Evolutionary conservation across 345 rosid genomes (phyloP).

Genomic region (Litchi chinensis): DNA sequence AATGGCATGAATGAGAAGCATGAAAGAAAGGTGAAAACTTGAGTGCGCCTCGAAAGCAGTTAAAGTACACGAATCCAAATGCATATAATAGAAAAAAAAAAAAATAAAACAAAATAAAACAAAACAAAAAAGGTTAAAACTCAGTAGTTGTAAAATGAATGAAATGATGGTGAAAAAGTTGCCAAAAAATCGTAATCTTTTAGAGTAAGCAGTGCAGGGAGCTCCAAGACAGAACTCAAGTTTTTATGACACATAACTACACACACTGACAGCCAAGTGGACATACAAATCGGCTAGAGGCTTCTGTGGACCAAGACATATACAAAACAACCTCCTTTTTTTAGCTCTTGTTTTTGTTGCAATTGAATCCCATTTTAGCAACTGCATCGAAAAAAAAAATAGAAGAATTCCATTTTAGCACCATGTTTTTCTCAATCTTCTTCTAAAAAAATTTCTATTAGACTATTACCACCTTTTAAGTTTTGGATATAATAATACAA

Average conservation of each 20-base stretch:
- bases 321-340: neutral
- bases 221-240: conserved; percentile 21
- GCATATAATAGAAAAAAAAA: neutral
- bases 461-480: too few species aligned
- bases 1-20: neutral
- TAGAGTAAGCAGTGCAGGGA: neutral
- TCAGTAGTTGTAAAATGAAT: neutral
- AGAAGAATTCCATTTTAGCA: too few species aligned
- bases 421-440: too few species aligned
- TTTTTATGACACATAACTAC: conserved; percentile 7
- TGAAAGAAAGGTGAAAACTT: conserved; percentile 14
- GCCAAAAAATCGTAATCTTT: conserved; percentile 20
- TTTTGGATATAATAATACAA: too few species aligned
- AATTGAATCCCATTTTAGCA: too few species aligned
- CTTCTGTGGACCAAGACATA: conserved; percentile 22
- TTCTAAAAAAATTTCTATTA: too few species aligned
- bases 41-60: conserved; percentile 23
- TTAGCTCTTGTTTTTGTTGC: neutral
- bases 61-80: conserved; percentile 30
- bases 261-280: conserved; percentile 19
- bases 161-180: neutral
- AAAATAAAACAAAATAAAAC: too few species aligned
- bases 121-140: conserved; percentile 9
- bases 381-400: too few species aligned
- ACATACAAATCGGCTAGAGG: conserved; percentile 20